Percentiles rank a stretch among this genome's conserved stretches.
These are phyloP conservation scores for Mycena olivaceomarginata DNA, from an alignment of 768 basidiomycete species.

Conservation along the genomic window DNA sequence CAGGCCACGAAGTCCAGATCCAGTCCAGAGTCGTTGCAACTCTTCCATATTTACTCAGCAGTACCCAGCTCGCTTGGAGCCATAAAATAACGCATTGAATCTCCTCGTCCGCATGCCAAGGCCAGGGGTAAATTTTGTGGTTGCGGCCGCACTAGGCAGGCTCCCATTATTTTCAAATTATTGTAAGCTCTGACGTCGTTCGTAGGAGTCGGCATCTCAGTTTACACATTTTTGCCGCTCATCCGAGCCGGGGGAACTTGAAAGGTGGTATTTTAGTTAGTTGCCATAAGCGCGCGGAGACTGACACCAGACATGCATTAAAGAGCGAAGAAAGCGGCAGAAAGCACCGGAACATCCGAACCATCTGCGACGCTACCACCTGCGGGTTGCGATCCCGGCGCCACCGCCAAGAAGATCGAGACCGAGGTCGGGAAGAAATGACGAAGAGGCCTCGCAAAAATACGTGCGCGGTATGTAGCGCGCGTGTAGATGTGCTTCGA, in stretches of 20 bases:
- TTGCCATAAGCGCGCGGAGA: constrained; percentile 12
- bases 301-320: constrained; percentile 3
- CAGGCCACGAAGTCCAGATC: not conserved
- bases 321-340: constrained; percentile 15
- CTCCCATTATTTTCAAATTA: not conserved
- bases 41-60: too few species aligned
- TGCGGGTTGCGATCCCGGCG: not conserved
- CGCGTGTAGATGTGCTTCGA: constrained; percentile 15
- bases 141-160: constrained; percentile 77
- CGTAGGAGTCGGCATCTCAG: constrained; percentile 35
- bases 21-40: not conserved
- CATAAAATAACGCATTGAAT: not conserved
- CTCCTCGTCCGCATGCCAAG: constrained; percentile 23
- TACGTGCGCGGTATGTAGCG: not conserved
- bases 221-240: constrained; percentile 40
- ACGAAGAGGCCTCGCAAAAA: constrained; percentile 13
- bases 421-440: constrained; percentile 21
- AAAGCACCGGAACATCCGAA: not conserved
- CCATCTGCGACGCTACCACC: not conserved
- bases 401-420: not conserved
- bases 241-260: constrained; percentile 34
- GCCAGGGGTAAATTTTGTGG: constrained; percentile 65
- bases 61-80: too few species aligned
- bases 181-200: not conserved
- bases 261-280: constrained; percentile 18